Evolutionary conservation across 164 flowering plant genomes (phyloP).

Genomic region (Vitis rotundifolia): DNA sequence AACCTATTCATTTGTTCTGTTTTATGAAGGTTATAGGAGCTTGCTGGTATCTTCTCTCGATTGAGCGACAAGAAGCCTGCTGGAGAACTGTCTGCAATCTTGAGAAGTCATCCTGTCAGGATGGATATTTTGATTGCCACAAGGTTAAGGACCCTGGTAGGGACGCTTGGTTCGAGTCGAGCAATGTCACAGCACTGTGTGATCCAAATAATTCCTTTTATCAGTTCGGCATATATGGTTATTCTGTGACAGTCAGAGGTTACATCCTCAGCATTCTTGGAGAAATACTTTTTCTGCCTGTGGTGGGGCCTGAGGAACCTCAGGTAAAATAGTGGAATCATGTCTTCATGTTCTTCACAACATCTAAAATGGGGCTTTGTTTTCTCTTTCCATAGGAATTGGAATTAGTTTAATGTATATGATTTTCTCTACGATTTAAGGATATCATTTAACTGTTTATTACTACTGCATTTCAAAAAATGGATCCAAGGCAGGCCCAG

Average conservation of each 20-base stretch:
- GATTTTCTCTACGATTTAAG: no score
- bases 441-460: no score
- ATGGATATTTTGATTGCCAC: slow-evolving; percentile 46
- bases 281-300: slow-evolving; percentile 69
- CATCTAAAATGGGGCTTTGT: background rate
- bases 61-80: slow-evolving; percentile 68
- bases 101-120: slow-evolving; percentile 34
- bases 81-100: slow-evolving; percentile 49
- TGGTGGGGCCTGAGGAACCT: slow-evolving; percentile 75
- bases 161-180: slow-evolving; percentile 41
- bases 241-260: slow-evolving; percentile 48
- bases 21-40: slow-evolving; percentile 56
- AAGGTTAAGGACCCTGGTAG: slow-evolving; percentile 24
- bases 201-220: slow-evolving; percentile 34
- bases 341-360: background rate
- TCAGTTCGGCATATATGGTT: slow-evolving; percentile 63
- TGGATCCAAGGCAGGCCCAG: no score
- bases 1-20: background rate
- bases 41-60: slow-evolving; percentile 66
- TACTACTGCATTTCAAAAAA: no score
- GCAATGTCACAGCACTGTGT: slow-evolving; percentile 49
- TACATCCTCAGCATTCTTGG: slow-evolving; percentile 49
- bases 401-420: background rate
- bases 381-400: background rate
- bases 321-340: slow-evolving; percentile 33